These are phyloP conservation scores for Aspergillus sp. DNA, from an alignment of 2,329 filamentous ascomycete genomes.

Conservation along the genomic window DNA sequence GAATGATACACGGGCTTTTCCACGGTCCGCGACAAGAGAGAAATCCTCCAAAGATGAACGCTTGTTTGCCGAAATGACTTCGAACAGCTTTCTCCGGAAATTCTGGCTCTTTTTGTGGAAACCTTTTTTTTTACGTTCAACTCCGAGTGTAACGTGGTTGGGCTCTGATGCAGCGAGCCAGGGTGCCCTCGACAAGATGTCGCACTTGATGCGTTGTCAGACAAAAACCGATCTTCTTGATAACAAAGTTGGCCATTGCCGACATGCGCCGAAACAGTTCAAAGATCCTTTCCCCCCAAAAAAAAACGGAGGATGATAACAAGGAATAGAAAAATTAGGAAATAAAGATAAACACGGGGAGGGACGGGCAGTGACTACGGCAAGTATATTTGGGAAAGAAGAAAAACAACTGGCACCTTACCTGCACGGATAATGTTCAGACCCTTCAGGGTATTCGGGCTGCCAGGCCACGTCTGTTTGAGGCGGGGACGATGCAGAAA, in stretches of 20 bases:
- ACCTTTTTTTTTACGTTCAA: conserved; percentile 28
- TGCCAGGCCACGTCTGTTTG: conserved; percentile 25
- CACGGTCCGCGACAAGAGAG: conserved; percentile 12
- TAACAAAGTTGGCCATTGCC: conserved; percentile 28
- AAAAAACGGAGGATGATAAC: not conserved
- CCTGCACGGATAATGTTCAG: conserved; percentile 3
- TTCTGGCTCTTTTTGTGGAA: conserved; percentile 34
- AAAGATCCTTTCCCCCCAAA: not conserved
- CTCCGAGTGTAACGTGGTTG: conserved; percentile 43
- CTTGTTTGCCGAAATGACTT: conserved; percentile 25
- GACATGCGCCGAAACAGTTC: conserved; percentile 18
- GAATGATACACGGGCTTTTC: conserved; percentile 11
- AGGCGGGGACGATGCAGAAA: conserved; percentile 14
- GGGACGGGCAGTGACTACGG: conserved; percentile 15
- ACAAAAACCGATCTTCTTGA: conserved; percentile 26
- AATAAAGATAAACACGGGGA: not conserved
- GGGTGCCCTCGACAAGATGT: conserved; percentile 35
- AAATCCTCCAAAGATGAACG: conserved; percentile 15
- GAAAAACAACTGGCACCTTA: conserved; percentile 22
- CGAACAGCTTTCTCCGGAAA: conserved; percentile 24
- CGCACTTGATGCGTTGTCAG: conserved; percentile 46
- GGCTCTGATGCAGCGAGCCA: conserved; percentile 45
- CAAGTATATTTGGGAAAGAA: conserved; percentile 19
- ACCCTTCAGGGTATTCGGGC: conserved; percentile 14
- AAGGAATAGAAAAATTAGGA: conserved; percentile 7